Percentiles rank a stretch among this genome's conserved stretches.
These are phyloP conservation scores for Xylariaceae sp. DNA, from an alignment of 2,329 filamentous ascomycete species.

Conservation along the genomic window DNA sequence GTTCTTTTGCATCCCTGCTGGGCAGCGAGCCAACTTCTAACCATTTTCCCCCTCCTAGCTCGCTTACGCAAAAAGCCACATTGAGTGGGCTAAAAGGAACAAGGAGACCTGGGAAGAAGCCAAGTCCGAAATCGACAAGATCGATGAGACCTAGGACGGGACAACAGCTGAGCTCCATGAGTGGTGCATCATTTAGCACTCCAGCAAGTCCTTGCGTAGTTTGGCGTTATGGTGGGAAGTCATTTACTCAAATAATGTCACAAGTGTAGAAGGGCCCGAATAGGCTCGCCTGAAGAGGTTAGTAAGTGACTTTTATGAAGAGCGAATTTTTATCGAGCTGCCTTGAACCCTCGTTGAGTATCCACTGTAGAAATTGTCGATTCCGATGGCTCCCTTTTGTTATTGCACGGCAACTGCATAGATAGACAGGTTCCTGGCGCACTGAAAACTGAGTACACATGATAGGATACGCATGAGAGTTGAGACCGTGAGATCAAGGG, in stretches of 20 bases:
- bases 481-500: no score
- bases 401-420: no score
- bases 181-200: constrained; percentile 3
- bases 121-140: constrained; percentile 80
- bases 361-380: no score
- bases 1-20: background rate
- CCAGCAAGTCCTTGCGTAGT: no score
- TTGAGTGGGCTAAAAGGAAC: constrained; percentile 90
- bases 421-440: no score
- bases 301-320: constrained; percentile 15
- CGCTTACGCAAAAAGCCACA: constrained; percentile 84
- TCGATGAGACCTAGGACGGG: constrained; percentile 53
- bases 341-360: no score
- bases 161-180: background rate
- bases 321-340: background rate
- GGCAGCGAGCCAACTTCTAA: constrained; percentile 4
- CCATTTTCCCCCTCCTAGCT: constrained; percentile 48
- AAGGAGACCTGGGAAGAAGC: constrained; percentile 92
- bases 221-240: background rate
- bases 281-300: constrained; percentile 15
- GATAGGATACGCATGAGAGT: no score
- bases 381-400: no score
- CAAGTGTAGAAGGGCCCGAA: constrained; percentile 11
- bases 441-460: no score
- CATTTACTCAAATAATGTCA: constrained; percentile 2